A percentile compares a stretch with the other conserved stretches of the same genome.
These are phyloP conservation scores for Hemerocallis citrina DNA, from an alignment of 106 monocot genomes.

Conservation along the genomic window DNA sequence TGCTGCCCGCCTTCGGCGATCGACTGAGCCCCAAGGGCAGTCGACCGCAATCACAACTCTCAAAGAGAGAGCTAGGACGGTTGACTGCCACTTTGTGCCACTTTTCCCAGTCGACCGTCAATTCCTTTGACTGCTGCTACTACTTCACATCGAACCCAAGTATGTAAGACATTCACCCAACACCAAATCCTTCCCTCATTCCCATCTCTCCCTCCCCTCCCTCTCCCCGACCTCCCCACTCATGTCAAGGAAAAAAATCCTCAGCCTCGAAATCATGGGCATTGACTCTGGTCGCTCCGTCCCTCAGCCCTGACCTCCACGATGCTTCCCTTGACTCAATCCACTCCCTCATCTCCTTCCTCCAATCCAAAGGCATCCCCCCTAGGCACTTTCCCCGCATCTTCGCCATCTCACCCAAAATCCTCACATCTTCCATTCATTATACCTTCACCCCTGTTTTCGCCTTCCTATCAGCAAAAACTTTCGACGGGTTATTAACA, in stretches of 20 bases:
- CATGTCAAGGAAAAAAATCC: conserved; percentile 67
- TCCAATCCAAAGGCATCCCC: conserved; percentile 63
- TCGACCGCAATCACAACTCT: too few relatives aligned
- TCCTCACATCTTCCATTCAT: conserved; percentile 52
- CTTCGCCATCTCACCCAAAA: conserved; percentile 61
- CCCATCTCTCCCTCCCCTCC: conserved; percentile 14
- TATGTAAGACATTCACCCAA: too few relatives aligned
- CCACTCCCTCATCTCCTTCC: conserved; percentile 56
- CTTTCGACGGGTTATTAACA: conserved; percentile 41
- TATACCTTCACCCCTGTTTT: conserved; percentile 56
- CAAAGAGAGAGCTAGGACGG: too few relatives aligned
- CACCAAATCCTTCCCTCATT: background rate
- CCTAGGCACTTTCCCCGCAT: conserved; percentile 59
- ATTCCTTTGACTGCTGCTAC: too few relatives aligned
- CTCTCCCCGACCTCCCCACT: conserved; percentile 41
- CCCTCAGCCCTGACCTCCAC: conserved; percentile 51
- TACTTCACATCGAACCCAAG: too few relatives aligned
- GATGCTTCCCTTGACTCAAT: conserved; percentile 50
- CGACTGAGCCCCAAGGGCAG: too few relatives aligned
- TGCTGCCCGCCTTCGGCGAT: too few relatives aligned
- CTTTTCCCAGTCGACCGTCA: too few relatives aligned
- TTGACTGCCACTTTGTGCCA: too few relatives aligned
- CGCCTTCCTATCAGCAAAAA: conserved; percentile 49
- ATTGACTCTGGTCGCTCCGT: conserved; percentile 48
- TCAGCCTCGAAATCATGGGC: conserved; percentile 81